Evolutionary conservation across 106 monocot species (phyloP).

Genomic region (Dioscorea zingiberensis): DNA sequence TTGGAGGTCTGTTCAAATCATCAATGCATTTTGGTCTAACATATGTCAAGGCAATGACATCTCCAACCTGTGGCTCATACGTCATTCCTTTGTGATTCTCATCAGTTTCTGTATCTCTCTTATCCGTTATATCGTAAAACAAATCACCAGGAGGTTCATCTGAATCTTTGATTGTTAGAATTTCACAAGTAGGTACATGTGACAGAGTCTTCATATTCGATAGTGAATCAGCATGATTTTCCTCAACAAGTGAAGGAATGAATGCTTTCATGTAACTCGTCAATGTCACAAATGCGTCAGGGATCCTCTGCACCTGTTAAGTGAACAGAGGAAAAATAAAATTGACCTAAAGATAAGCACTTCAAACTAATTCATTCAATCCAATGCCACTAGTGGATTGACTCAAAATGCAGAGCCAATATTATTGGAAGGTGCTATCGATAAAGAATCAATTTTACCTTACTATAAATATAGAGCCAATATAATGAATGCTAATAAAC

Average conservation of each 20-base stretch:
- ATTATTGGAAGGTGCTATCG: no score
- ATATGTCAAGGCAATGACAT: constrained; percentile 7
- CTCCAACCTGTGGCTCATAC: constrained; percentile 12
- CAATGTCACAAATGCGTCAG: constrained; percentile 4
- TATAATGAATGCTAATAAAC: no score
- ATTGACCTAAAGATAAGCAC: no score
- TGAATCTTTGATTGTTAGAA: not conserved
- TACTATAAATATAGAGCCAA: no score
- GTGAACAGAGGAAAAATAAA: not conserved
- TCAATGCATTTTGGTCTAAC: not conserved
- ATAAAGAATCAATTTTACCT: no score
- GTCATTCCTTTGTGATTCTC: not conserved
- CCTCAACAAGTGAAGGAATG: constrained; percentile 12
- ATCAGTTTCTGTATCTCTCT: not conserved
- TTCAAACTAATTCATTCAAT: no score
- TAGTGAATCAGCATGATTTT: constrained; percentile 1
- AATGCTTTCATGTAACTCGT: constrained; percentile 1
- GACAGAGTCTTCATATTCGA: not conserved
- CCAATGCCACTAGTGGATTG: no score
- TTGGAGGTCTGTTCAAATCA: constrained; percentile 6
- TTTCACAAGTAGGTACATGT: constrained; percentile 5
- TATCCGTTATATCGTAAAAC: constrained; percentile 1
- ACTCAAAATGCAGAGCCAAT: no score
- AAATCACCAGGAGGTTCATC: not conserved
- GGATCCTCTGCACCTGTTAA: constrained; percentile 16